Conservation (phyloP, 78 protist genomes). For the Cavenderia fasciculata region DNA sequence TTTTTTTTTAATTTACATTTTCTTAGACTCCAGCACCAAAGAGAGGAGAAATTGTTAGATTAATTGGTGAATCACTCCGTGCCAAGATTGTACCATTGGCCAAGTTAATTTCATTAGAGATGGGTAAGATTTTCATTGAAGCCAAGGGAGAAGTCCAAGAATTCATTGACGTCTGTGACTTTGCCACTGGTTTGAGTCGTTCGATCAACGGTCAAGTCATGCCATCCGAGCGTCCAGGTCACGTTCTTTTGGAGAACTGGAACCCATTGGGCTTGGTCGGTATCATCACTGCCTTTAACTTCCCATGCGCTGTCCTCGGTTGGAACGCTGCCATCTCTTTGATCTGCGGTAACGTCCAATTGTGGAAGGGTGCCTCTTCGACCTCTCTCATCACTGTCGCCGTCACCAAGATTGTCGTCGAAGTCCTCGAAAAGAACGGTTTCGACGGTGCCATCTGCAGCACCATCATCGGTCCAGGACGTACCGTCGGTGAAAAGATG, state of each 20-base stretch:
- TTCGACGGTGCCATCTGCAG: constrained; percentile 81
- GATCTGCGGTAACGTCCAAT: constrained; percentile 85
- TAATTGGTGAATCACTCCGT: constrained; percentile 86
- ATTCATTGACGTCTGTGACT: constrained; percentile 93
- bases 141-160: constrained; percentile 96
- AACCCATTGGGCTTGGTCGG: constrained; percentile 95
- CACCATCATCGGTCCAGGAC: constrained; percentile 83
- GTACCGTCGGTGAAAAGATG: constrained; percentile 89
- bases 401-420: constrained; percentile 80
- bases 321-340: constrained; percentile 92
- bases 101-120: constrained; percentile 90
- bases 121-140: constrained; percentile 94
- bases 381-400: constrained; percentile 86
- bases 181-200: constrained; percentile 91
- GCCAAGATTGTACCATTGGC: constrained; percentile 81
- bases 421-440: constrained; percentile 83
- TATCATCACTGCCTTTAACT: constrained; percentile 95
- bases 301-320: constrained; percentile 95
- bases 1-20: neutral
- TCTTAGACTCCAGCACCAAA: constrained; percentile 86
- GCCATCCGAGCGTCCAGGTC: constrained; percentile 93
- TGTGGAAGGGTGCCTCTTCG: constrained; percentile 93
- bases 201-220: constrained; percentile 87
- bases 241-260: constrained; percentile 91
- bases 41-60: constrained; percentile 94